Evolutionary conservation across 495 filamentous ascomycete species (phyloP).

Genomic region (Copromyces sp.): DNA sequence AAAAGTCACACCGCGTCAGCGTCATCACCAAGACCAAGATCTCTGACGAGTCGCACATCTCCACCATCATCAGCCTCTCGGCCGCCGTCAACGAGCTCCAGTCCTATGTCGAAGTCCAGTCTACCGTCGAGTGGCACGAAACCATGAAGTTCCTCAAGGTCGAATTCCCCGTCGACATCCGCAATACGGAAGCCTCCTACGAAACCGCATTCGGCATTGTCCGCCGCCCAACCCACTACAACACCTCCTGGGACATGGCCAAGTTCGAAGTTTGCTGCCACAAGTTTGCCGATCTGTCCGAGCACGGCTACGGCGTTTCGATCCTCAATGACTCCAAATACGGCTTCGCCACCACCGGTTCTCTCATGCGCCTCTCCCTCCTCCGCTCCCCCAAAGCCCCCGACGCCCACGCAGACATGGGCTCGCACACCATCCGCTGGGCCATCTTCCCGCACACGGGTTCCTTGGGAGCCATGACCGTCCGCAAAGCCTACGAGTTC

Average conservation of each 20-base stretch:
- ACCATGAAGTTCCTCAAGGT: slow-evolving; percentile 98
- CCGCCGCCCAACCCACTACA: slow-evolving; percentile 85
- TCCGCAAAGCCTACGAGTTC: slow-evolving; percentile 81
- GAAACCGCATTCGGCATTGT: slow-evolving; percentile 91
- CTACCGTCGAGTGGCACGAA: slow-evolving; percentile 87
- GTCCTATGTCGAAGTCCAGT: slow-evolving; percentile 65
- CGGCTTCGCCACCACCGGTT: slow-evolving; percentile 87
- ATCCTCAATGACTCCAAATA: slow-evolving; percentile 96
- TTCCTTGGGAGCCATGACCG: slow-evolving; percentile 54
- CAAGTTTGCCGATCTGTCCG: slow-evolving; percentile 93
- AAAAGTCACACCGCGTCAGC: slow-evolving; percentile 63
- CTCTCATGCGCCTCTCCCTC: slow-evolving; percentile 82
- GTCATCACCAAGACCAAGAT: slow-evolving; percentile 75
- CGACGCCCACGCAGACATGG: slow-evolving; percentile 96
- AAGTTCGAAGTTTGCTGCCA: slow-evolving; percentile 99
- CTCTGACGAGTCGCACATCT: slow-evolving; percentile 76
- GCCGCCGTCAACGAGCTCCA: slow-evolving; percentile 53
- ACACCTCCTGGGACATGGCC: slow-evolving; percentile 97
- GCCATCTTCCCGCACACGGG: slow-evolving; percentile 83
- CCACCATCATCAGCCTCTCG: slow-evolving; percentile 72
- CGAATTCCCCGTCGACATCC: slow-evolving; percentile 89
- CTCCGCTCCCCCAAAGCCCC: slow-evolving; percentile 92
- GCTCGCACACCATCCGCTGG: slow-evolving; percentile 77
- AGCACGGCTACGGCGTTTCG: slow-evolving; percentile 82
- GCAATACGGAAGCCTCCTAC: slow-evolving; percentile 89